Evolutionary conservation across 805 yeast species (phyloP).

Genomic region (Barnettozyma californica): DNA sequence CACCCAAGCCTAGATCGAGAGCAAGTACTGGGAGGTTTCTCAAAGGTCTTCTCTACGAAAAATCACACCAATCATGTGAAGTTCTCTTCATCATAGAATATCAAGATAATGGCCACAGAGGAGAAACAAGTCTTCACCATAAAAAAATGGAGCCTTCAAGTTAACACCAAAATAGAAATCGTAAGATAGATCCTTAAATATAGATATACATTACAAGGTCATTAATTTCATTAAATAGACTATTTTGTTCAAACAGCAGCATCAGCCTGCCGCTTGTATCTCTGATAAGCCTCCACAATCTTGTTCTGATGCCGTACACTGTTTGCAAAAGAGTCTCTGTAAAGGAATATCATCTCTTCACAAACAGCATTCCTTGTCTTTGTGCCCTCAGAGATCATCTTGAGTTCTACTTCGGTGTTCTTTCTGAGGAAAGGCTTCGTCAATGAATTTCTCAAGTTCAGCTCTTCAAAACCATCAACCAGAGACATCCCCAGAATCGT

Average conservation of each 20-base stretch:
- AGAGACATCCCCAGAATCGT: slow-evolving; percentile 80
- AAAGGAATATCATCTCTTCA: slow-evolving; percentile 47
- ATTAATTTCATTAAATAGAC: neutral
- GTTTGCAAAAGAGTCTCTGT: slow-evolving; percentile 53
- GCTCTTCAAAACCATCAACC: slow-evolving; percentile 79
- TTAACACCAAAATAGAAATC: no score
- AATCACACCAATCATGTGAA: no score
- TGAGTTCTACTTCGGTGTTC: slow-evolving; percentile 63
- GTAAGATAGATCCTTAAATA: no score
- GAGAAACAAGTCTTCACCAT: no score
- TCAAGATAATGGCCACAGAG: no score
- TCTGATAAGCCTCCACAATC: slow-evolving; percentile 31
- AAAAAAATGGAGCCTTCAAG: no score
- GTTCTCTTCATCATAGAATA: no score
- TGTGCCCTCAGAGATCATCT: slow-evolving; percentile 62
- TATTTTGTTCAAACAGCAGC: neutral
- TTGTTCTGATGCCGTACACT: slow-evolving; percentile 37
- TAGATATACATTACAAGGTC: neutral
- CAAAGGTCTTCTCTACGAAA: no score
- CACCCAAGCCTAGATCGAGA: no score
- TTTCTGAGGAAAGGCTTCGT: slow-evolving; percentile 87
- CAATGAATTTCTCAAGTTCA: slow-evolving; percentile 69
- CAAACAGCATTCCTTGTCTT: slow-evolving; percentile 49
- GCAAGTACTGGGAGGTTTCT: no score
- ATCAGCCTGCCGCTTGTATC: neutral